phyloP scores from a whole-genome alignment of 208 protist species.

The Acanthamoeba sp. region DNA sequence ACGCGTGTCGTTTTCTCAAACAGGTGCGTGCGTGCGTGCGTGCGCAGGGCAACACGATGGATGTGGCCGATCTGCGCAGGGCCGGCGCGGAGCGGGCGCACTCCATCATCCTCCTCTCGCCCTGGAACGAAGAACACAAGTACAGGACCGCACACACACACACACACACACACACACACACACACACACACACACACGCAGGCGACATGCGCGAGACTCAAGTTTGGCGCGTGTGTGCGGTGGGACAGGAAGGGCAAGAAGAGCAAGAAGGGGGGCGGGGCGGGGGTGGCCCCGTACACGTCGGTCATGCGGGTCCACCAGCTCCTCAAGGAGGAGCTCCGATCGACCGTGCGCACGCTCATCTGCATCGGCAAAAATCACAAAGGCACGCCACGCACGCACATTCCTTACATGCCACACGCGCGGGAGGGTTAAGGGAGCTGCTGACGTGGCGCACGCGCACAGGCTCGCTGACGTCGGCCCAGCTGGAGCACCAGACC shows the following conservation, averaged over 20 bases:
- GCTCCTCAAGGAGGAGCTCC: background rate
- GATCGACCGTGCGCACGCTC: background rate
- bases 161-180: too few species aligned
- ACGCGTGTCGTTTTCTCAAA: too few species aligned
- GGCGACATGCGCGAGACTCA: background rate
- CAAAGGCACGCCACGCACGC: background rate
- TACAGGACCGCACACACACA: too few species aligned
- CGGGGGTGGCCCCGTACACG: background rate
- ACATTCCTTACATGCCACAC: too few species aligned
- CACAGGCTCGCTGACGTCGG: background rate
- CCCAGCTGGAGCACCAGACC: background rate
- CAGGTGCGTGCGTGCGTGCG: too few species aligned
- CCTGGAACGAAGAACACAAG: background rate
- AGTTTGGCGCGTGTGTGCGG: too few species aligned
- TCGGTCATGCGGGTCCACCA: background rate
- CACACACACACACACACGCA: background rate
- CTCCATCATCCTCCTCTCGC: conserved; percentile 11
- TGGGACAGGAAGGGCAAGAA: conserved; percentile 31
- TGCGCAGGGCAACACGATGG: background rate
- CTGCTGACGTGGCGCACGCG: too few species aligned
- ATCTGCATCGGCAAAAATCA: background rate
- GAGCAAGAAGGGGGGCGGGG: background rate
- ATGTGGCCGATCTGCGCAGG: background rate
- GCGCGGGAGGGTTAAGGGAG: too few species aligned
- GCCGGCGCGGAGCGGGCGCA: background rate